A percentile compares a stretch with the other conserved stretches of the same genome.
phyloP scores from a whole-genome alignment of 2,329 filamentous ascomycete genomes.

The Colletotrichum noveboracense region DNA sequence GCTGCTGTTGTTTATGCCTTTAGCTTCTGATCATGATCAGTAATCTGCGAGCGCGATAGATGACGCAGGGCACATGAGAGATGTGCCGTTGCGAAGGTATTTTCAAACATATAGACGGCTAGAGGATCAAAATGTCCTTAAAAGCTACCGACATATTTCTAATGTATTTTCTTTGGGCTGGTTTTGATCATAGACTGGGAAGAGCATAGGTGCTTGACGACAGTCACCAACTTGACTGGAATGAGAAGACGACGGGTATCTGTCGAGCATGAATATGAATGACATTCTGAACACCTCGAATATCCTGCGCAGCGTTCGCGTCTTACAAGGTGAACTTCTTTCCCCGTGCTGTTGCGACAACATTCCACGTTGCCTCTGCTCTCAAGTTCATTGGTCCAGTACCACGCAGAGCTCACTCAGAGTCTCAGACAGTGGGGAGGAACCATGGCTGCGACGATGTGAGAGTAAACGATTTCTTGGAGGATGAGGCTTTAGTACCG shows the following conservation, averaged over 20 bases:
- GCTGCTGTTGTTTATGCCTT: background rate
- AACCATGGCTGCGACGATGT: background rate
- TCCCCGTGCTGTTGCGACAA: background rate
- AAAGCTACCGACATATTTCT: background rate
- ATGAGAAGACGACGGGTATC: background rate
- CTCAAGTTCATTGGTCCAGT: background rate
- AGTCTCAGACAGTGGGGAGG: background rate
- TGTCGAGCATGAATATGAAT: background rate
- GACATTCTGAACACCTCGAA: background rate
- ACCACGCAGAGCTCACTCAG: background rate
- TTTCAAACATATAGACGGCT: background rate
- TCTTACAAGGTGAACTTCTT: background rate
- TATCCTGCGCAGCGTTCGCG: background rate
- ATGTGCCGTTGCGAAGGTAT: background rate
- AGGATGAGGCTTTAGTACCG: background rate
- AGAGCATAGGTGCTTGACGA: background rate
- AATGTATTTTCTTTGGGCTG: background rate
- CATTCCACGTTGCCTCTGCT: background rate
- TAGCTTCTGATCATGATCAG: background rate
- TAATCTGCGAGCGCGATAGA: background rate
- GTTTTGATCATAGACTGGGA: background rate
- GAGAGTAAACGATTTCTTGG: background rate
- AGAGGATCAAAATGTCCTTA: background rate
- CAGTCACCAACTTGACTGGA: background rate
- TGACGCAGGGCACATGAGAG: background rate